These are phyloP conservation scores for Stipa capillata DNA, from an alignment of 176 grass and related monocot species.

Conservation along the genomic window DNA sequence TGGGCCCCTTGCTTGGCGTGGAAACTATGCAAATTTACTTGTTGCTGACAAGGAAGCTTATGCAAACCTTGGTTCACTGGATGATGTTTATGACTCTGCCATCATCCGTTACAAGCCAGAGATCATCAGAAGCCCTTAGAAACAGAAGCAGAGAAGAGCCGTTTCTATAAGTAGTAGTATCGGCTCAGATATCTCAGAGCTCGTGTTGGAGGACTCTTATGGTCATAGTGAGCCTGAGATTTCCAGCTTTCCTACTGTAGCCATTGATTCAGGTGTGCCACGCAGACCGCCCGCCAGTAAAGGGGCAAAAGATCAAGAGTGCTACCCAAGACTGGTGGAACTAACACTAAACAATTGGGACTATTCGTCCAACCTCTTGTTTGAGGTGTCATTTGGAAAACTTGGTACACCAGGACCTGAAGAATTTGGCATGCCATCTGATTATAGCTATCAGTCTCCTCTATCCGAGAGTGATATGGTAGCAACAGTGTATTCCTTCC, in stretches of 20 bases:
- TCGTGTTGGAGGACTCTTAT: slow-evolving; percentile 23
- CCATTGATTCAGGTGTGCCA: slow-evolving; percentile 86
- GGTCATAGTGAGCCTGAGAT: slow-evolving; percentile 22
- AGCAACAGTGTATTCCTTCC: slow-evolving; percentile 57
- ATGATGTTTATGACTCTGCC: slow-evolving; percentile 39
- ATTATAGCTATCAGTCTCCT: slow-evolving; percentile 31
- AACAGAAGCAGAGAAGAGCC: slow-evolving; percentile 60
- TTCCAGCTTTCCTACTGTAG: slow-evolving; percentile 60
- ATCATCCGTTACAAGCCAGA: slow-evolving; percentile 51
- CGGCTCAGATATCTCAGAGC: slow-evolving; percentile 34
- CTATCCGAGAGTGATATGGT: slow-evolving; percentile 54
- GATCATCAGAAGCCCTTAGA: slow-evolving; percentile 40
- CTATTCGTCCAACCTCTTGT: slow-evolving; percentile 76
- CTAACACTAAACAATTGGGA: slow-evolving; percentile 72
- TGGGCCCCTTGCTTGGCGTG: slow-evolving; percentile 82
- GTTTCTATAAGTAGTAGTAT: slow-evolving; percentile 66
- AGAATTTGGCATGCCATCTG: slow-evolving; percentile 27
- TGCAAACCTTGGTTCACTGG: slow-evolving; percentile 59
- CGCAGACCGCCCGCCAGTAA: slow-evolving; percentile 80
- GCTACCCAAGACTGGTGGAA: slow-evolving; percentile 78
- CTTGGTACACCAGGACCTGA: slow-evolving; percentile 57
- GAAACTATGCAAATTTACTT: slow-evolving; percentile 87
- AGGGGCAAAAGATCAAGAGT: slow-evolving; percentile 75
- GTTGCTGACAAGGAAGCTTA: slow-evolving; percentile 50
- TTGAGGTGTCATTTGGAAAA: slow-evolving; percentile 76